A percentile compares a stretch with the other conserved stretches of the same genome.
Conservation (phyloP, 2,329 filamentous ascomycete genomes). For the Tolypocladium endophyticum region DNA sequence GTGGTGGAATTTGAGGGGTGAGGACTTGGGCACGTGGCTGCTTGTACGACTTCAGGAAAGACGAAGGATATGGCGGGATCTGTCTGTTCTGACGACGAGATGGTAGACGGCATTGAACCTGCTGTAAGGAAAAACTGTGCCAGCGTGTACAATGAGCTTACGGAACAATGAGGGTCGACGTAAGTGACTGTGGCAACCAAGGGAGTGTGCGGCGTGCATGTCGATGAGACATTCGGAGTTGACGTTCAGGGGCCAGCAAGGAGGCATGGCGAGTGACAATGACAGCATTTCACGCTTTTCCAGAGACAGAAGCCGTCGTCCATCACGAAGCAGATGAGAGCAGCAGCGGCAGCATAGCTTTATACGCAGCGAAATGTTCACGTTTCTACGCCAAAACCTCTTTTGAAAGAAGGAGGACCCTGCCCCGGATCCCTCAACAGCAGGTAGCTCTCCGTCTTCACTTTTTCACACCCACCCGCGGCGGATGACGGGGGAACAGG, state of each 20-base stretch:
- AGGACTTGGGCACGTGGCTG: background rate
- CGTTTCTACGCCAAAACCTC: background rate
- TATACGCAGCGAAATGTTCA: background rate
- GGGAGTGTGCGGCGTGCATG: background rate
- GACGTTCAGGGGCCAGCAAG: background rate
- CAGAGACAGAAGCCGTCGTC: background rate
- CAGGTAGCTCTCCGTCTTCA: background rate
- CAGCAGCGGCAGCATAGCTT: background rate
- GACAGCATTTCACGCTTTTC: background rate
- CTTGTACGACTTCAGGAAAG: background rate
- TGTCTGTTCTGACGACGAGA: background rate
- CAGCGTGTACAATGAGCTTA: background rate
- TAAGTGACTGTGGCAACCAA: background rate
- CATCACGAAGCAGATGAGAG: background rate
- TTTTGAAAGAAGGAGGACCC: background rate
- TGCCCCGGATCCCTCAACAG: background rate
- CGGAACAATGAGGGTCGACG: background rate
- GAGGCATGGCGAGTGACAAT: background rate
- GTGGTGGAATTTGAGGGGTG: conserved; percentile 33
- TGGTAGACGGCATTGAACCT: background rate
- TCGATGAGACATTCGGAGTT: background rate
- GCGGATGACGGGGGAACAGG: background rate
- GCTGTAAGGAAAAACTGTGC: background rate
- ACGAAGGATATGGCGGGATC: background rate
- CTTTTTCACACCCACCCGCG: background rate